Conservation (phyloP, 2,329 filamentous ascomycete species). For the Nemania abortiva region DNA sequence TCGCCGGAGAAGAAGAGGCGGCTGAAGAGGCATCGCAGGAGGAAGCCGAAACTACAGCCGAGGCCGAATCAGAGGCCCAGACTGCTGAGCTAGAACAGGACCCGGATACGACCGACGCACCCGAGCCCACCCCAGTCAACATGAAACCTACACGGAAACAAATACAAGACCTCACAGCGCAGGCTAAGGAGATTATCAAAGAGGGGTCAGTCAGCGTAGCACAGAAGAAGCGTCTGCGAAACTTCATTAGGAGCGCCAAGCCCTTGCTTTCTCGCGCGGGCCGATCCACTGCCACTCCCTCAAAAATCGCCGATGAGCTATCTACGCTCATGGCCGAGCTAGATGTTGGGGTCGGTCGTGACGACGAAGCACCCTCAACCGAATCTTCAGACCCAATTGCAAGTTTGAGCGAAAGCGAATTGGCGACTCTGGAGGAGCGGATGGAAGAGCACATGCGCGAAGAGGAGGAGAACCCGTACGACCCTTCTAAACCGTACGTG, state of each 20-base stretch:
- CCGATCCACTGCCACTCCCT: constrained; percentile 50
- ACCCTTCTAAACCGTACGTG: constrained; percentile 83
- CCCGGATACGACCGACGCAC: constrained; percentile 54
- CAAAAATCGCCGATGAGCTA: constrained; percentile 67
- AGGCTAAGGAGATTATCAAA: constrained; percentile 71
- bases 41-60: constrained; percentile 41
- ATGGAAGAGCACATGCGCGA: constrained; percentile 71
- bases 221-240: constrained; percentile 80
- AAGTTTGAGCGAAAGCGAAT: constrained; percentile 65
- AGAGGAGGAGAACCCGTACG: constrained; percentile 80
- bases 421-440: constrained; percentile 65
- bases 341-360: constrained; percentile 51
- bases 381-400: constrained; percentile 46
- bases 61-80: constrained; percentile 44
- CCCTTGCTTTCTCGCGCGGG: constrained; percentile 69
- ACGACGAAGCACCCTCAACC: constrained; percentile 42
- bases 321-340: constrained; percentile 62
- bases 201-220: constrained; percentile 72
- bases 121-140: constrained; percentile 43
- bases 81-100: constrained; percentile 51
- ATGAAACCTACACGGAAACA: constrained; percentile 50
- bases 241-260: constrained; percentile 75
- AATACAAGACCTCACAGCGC: constrained; percentile 65
- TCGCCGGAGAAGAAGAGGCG: constrained; percentile 39
- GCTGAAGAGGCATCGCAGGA: constrained; percentile 41